Percentiles rank a stretch among this genome's conserved stretches.
These are phyloP conservation scores for Mycena sanguinolenta DNA, from an alignment of 768 basidiomycete species.

Conservation along the genomic window DNA sequence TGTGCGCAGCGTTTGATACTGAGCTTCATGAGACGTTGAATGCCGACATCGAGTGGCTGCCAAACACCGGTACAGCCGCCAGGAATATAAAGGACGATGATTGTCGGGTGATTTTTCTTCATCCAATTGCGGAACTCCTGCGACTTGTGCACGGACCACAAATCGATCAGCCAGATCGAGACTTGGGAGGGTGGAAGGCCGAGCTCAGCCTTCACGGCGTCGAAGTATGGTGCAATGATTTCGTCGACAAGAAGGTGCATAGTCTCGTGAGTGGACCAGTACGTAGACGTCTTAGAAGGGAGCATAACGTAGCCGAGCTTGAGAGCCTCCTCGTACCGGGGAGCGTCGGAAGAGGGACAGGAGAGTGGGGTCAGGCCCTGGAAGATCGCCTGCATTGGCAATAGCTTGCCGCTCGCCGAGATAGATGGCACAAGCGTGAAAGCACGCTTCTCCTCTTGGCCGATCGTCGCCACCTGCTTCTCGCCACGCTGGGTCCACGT, in stretches of 20 bases:
- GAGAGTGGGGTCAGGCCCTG: neutral
- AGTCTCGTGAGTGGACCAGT: neutral
- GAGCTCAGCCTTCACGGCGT: neutral
- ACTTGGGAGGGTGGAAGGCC: neutral
- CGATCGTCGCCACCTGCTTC: neutral
- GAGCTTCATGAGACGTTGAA: neutral
- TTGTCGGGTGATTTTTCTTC: neutral
- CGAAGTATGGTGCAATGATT: neutral
- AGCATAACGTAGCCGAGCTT: neutral
- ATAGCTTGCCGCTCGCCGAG: neutral
- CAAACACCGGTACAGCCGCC: neutral
- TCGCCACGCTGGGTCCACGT: neutral
- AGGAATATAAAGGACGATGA: neutral
- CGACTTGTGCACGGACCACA: neutral
- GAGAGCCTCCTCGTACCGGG: neutral
- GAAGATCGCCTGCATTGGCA: neutral
- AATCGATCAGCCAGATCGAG: neutral
- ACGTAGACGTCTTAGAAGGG: neutral
- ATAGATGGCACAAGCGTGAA: neutral
- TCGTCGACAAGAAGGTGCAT: neutral
- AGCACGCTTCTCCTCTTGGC: neutral
- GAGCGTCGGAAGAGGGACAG: neutral
- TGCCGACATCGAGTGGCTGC: neutral
- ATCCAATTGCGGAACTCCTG: neutral
- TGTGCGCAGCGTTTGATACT: neutral